Evolutionary conservation across 2,329 filamentous ascomycete genomes (phyloP), one percentile per base, ranked within the genome.

Genomic region (Gaeumannomyces tritici): DNA sequence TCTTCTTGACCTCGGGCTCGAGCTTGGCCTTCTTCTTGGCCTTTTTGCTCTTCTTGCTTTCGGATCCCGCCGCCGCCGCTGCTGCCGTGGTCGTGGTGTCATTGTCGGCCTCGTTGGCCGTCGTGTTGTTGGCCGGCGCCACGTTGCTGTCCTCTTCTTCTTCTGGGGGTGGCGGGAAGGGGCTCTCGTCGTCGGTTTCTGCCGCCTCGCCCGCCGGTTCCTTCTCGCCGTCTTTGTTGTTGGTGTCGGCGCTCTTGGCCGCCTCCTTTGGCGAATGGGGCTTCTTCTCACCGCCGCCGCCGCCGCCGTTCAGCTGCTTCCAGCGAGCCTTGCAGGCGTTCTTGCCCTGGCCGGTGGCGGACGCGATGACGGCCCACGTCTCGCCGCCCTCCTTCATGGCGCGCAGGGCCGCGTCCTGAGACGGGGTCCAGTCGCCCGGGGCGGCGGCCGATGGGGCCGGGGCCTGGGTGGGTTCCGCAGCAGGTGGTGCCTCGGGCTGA

Each of bases 371-470:
- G 11, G 55, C 63, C 66, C 66, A 66, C 0, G 64, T 55, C 57
- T 66, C 60, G 24, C 65, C 63, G 1, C 63, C 64, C 9, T 64
- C 61, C 62, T 67, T 68, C 61, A 66, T 64, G 15, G 65, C 55
- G 15, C 67, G 62, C n/a, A 69, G 58, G 21, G 64, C 63, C 12
- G 65, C 64, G 26, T 69, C 67, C 55, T 66, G 63, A 7, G 67
- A 68, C 11, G 55, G 57, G n/a, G 64, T 68, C 64, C 66, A 69
- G 21, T 31, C 60, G 29, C 55, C 54, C n/a, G n/a, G n/a, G n/a
- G n/a, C n/a, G n/a, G 8, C 31, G 13, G 29, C 28, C 8, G 60
- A 51, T 18, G 59, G 28, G 3, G 42, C 51, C 24, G 58, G 27
- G 6, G 33, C 33, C 31, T 7, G 31, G 3, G 31, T 11, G 31